Evolutionary conservation across 768 basidiomycete genomes (phyloP), one percentile per base, ranked within the genome.

Genomic region (Cyclocybe cylindracea): DNA sequence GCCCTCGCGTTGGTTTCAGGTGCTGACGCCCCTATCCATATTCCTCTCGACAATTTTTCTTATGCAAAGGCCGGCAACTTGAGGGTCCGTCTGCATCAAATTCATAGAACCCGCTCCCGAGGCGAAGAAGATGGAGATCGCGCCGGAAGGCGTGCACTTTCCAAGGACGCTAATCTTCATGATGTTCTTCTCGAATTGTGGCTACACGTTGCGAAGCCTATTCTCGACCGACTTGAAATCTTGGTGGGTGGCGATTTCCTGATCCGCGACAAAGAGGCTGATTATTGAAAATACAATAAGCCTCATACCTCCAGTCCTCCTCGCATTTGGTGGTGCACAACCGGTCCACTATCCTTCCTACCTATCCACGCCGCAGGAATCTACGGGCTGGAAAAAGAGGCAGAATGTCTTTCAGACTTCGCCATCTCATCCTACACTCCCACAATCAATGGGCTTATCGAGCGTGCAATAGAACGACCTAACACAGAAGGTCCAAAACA

Each of bases 321-420:
- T 34, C 60, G 68, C 14, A 57, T 65, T 14, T 65, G 63, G 63
- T 65, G 70, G 70, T 72, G 67, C 54, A 59, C 63, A 2, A 70
- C 68, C 9, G 65, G 64, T 2, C 58, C 58, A 6, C 48, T 71
- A 1, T 31, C 63, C 4, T 61, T 64, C 37, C 63, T 73, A 39
- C 69, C 70, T 4, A 56, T 70, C 14, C 70, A 71, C 53, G 68
- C 71, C 4, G 68, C 70, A 3, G 67, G 70, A 32, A 47, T 65
- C 4, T 68, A 65, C 38, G 11, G 38, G 6, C 24, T 13, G 10
- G 37, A 16, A n/a, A 6, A n/a, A 8, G 33, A 11, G 2, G 47
- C 29, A 32, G 37, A 9, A 3, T 40, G 36, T 14, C 35, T 55
- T 7, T 53, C 55, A 0, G 53, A 63, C 40, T 61, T 47, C 44